Percentiles rank a stretch among this genome's conserved stretches.
Conservation (phyloP, 1,284 basidiomycete genomes). For the Heimioporus punctisporus region DNA sequence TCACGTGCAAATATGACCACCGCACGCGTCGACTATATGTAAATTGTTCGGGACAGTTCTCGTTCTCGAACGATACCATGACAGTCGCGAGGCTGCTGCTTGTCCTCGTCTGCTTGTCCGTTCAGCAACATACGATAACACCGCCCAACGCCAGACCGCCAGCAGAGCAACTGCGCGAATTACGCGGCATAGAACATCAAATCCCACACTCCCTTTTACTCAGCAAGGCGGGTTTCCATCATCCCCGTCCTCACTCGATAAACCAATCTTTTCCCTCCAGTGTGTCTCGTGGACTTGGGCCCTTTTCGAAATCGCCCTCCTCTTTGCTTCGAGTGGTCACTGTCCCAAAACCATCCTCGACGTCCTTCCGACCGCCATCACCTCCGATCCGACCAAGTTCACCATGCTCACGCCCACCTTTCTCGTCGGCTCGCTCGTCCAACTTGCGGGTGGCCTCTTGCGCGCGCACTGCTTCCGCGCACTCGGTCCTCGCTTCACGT, state of each 20-base stretch:
- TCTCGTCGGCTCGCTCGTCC: neutral
- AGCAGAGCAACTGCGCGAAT: conserved; percentile 12
- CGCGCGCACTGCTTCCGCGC: neutral
- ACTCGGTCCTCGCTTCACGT: conserved; percentile 29
- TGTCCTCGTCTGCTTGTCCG: neutral
- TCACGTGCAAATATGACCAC: no score
- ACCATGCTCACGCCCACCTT: conserved; percentile 3
- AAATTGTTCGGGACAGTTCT: no score
- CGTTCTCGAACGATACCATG: no score
- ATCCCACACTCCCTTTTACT: neutral
- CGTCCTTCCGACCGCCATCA: no score
- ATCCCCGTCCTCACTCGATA: neutral
- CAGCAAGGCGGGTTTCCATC: neutral
- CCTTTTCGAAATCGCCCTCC: neutral
- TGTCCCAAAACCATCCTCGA: conserved; percentile 7
- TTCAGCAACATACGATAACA: conserved; percentile 3
- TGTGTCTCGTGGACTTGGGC: neutral
- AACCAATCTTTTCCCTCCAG: neutral
- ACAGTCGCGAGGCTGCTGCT: neutral
- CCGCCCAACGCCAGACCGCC: conserved; percentile 14
- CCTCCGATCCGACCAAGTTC: neutral
- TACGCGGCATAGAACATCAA: conserved; percentile 2
- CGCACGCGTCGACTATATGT: no score
- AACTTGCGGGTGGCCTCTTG: neutral
- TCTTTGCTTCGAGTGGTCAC: neutral